Percentiles rank a stretch among this genome's conserved stretches.
Conservation (phyloP, 768 basidiomycete species). For the Trametes villosa region DNA sequence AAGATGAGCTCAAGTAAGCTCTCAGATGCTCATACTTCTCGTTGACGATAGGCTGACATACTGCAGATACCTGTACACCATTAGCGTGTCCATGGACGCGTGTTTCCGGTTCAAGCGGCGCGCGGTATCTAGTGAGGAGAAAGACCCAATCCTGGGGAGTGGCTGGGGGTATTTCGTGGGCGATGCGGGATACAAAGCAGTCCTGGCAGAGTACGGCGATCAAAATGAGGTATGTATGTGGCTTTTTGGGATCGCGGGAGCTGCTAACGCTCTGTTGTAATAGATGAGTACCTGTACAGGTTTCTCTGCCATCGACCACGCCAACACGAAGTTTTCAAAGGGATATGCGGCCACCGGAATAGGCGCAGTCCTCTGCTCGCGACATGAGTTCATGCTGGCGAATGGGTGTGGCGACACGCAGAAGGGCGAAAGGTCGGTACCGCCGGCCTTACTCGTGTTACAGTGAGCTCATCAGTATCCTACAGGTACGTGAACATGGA, state of each 20-base stretch:
- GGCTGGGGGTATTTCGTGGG: too few relatives aligned
- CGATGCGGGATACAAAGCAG: conserved; percentile 20
- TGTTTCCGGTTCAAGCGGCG: conserved; percentile 29
- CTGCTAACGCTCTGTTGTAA: too few relatives aligned
- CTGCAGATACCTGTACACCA: conserved; percentile 31
- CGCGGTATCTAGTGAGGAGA: conserved; percentile 19
- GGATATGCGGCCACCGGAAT: conserved; percentile 23
- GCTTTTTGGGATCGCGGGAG: neutral
- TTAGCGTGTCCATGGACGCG: conserved; percentile 34
- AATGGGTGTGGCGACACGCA: conserved; percentile 32
- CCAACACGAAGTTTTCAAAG: conserved; percentile 1
- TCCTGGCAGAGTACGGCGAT: conserved; percentile 15
- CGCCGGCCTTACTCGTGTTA: neutral
- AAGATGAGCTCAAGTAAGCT: too few relatives aligned
- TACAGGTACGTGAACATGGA: conserved; percentile 30
- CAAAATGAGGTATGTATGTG: conserved; percentile 30
- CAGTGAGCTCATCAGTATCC: neutral
- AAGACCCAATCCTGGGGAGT: conserved; percentile 9
- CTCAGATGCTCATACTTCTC: too few relatives aligned
- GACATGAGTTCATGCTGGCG: conserved; percentile 28
- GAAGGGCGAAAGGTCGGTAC: conserved; percentile 30
- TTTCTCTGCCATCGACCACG: neutral
- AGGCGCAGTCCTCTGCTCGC: conserved; percentile 19
- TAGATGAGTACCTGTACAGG: conserved; percentile 6
- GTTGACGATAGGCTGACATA: neutral